A percentile compares a stretch with the other conserved stretches of the same genome.
Conservation (phyloP, 768 basidiomycete genomes). For the Lactarius vividus region DNA sequence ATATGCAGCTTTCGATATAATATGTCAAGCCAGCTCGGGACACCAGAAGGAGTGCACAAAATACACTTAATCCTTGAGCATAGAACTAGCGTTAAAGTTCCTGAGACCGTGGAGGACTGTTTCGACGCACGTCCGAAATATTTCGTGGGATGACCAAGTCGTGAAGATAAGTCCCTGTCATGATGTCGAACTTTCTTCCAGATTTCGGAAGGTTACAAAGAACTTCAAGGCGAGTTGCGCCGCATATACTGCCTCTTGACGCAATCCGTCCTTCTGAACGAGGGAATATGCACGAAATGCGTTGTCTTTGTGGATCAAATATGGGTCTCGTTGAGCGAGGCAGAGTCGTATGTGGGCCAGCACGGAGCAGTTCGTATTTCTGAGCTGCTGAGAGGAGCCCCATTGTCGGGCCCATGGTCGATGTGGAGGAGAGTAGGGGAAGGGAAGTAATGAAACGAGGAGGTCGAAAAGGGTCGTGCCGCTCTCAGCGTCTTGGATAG, state of each 20-base stretch:
- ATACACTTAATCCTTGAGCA: background rate
- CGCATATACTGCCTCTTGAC: background rate
- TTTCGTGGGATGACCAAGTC: conserved; percentile 24
- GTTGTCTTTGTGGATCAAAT: background rate
- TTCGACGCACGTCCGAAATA: background rate
- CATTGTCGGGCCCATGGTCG: background rate
- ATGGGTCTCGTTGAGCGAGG: background rate
- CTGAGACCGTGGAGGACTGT: background rate
- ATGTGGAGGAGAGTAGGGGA: background rate
- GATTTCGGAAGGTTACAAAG: background rate
- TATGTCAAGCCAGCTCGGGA: background rate
- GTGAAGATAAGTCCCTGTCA: conserved; percentile 6
- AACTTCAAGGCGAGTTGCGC: background rate
- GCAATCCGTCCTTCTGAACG: conserved; percentile 5
- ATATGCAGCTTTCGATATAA: background rate
- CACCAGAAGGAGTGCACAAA: background rate
- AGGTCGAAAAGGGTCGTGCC: background rate
- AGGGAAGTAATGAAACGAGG: conserved; percentile 6
- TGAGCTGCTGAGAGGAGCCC: conserved; percentile 10
- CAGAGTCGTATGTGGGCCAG: conserved; percentile 1
- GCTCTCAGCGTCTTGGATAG: conserved; percentile 26
- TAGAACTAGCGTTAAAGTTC: background rate
- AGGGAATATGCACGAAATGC: conserved; percentile 3
- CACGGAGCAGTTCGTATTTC: conserved; percentile 6
- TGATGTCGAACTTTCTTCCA: background rate